These are phyloP conservation scores for Hericium erinaceus DNA, from an alignment of 768 basidiomycete species.

Conservation along the genomic window DNA sequence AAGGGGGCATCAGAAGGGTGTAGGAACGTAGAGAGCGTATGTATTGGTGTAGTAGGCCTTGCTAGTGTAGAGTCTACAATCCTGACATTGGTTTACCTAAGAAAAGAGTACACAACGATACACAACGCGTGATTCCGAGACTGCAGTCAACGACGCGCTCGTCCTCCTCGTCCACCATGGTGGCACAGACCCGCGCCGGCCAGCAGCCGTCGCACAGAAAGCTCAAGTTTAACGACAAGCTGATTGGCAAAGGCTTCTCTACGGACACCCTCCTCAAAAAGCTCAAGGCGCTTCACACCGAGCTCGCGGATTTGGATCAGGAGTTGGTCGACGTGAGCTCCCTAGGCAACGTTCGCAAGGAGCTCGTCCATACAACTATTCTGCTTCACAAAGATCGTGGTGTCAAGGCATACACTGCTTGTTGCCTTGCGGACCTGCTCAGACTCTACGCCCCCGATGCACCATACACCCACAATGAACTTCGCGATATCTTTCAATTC, in stretches of 20 bases:
- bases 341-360: conserved; percentile 59
- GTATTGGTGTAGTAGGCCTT: neutral
- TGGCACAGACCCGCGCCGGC: conserved; percentile 62
- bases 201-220: conserved; percentile 45
- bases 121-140: conserved; percentile 11
- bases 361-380: conserved; percentile 71
- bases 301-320: conserved; percentile 81
- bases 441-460: conserved; percentile 94
- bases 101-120: conserved; percentile 4
- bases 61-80: neutral
- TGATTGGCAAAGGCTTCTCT: conserved; percentile 64
- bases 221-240: conserved; percentile 74
- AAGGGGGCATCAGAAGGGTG: conserved; percentile 14
- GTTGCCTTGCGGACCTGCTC: conserved; percentile 91
- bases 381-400: conserved; percentile 93
- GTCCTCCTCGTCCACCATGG: conserved; percentile 37
- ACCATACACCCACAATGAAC: conserved; percentile 81
- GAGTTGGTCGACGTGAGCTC: conserved; percentile 72
- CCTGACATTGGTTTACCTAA: neutral
- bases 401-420: conserved; percentile 90
- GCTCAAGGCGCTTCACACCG: conserved; percentile 66
- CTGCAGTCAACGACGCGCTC: neutral
- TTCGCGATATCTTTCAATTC: conserved; percentile 96
- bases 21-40: conserved; percentile 7
- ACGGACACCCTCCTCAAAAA: conserved; percentile 83